Evolutionary conservation across 805 yeast genomes (phyloP), one percentile per base, ranked within the genome.

Genomic region (Vanderwaltozyma tropicalis): DNA sequence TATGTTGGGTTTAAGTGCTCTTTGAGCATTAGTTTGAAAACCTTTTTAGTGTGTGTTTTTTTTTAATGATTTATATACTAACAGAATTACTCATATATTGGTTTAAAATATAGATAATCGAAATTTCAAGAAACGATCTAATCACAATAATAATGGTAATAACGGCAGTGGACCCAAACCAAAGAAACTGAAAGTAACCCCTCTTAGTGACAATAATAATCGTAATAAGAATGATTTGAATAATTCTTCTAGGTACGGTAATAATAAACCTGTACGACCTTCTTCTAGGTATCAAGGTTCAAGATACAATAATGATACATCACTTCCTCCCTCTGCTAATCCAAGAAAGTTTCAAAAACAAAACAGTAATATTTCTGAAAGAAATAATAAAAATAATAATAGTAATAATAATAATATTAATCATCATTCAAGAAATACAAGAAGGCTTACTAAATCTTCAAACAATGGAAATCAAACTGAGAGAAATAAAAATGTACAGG

Each of bases 271-370:
- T 10, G 13, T 32, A 28, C 40, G 44, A 27, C 41, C 45, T 19
- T 24, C 32, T 12, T 45, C 49, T 11, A 34, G 49, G 18, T 47
- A 47, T 35, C 45, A 45, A 29, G 48, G 48, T 14, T 47, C 50
- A 11, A 43, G 48, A 41, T 45, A 43, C 36, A 41, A 31, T 35
- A 40, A 32, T 31, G 17, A 29, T 20, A 32, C 6, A 21, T 7
- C 24, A 21, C 10, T 10, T 21, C 10, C 24, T 7, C n/a, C n/a
- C n/a, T n/a, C n/a, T n/a, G n/a, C n/a, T n/a, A n/a, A n/a, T n/a
- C n/a, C n/a, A n/a, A n/a, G n/a, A n/a, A n/a, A n/a, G n/a, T n/a
- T n/a, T n/a, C n/a, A n/a, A n/a, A n/a, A n/a, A n/a, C n/a, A n/a
- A n/a, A n/a, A n/a, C n/a, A n/a, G n/a, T n/a, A n/a, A n/a, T n/a